Conservation (phyloP, 768 basidiomycete species). For the Gloeophyllum trabeum region DNA sequence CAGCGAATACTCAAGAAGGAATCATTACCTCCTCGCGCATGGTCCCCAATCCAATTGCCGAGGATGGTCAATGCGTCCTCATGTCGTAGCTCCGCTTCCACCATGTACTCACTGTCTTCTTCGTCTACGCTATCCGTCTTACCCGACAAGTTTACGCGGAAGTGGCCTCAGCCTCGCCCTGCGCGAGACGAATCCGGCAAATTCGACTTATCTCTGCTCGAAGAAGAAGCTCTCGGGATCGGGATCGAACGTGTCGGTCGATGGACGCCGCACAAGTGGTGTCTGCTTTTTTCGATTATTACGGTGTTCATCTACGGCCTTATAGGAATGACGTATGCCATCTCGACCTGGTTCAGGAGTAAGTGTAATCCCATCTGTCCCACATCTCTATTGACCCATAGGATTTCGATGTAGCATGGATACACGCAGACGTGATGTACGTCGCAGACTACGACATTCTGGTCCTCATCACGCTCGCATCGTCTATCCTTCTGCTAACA, state of each 20-base stretch:
- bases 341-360: conserved; percentile 54
- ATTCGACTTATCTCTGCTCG: no score
- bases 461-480: conserved; percentile 43
- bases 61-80: conserved; percentile 3
- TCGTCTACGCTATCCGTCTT: not conserved
- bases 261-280: conserved; percentile 63
- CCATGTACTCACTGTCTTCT: not conserved
- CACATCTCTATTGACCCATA: not conserved
- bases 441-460: conserved; percentile 48
- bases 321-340: conserved; percentile 34
- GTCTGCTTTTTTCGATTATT: conserved; percentile 40
- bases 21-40: no score
- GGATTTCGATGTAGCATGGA: conserved; percentile 31
- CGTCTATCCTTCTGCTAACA: conserved; percentile 44
- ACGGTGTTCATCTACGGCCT: conserved; percentile 45
- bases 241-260: no score
- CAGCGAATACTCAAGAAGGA: no score
- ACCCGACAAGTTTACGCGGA: conserved; percentile 32
- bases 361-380: conserved; percentile 11
- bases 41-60: no score
- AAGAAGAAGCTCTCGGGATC: no score
- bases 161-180: conserved; percentile 35
- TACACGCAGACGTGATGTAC: conserved; percentile 49
- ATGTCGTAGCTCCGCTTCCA: conserved; percentile 11
- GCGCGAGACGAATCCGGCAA: no score